Evolutionary conservation across 495 filamentous ascomycete species (phyloP).

Genomic region (Xylaria acuta): DNA sequence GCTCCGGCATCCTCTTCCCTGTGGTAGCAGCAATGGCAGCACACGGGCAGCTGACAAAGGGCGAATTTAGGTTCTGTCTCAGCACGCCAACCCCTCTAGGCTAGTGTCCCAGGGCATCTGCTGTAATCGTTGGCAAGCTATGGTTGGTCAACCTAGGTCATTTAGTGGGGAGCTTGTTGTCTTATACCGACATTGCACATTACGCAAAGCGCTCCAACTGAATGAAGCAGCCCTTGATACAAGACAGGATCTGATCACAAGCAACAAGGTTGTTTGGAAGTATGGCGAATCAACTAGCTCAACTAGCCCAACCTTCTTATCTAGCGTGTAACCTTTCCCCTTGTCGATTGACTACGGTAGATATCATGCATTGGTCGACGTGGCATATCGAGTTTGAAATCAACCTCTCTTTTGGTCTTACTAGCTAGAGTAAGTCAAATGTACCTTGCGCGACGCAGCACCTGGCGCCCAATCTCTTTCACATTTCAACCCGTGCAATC

Average conservation of each 20-base stretch:
- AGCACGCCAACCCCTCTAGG: slow-evolving; percentile 1
- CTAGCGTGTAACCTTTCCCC: neutral
- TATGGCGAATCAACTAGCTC: neutral
- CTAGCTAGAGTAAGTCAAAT: neutral
- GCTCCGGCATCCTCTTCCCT: neutral
- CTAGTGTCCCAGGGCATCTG: neutral
- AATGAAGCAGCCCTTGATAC: neutral
- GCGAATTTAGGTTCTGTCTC: neutral
- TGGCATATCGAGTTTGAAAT: neutral
- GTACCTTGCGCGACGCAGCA: too few species aligned
- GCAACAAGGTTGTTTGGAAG: neutral
- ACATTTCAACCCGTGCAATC: neutral
- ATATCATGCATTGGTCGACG: neutral
- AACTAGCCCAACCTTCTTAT: too few species aligned
- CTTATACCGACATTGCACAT: neutral
- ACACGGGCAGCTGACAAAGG: slow-evolving; percentile 2
- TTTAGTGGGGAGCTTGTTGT: neutral
- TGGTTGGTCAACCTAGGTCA: slow-evolving; percentile 15
- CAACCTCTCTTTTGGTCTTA: neutral
- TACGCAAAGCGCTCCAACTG: neutral
- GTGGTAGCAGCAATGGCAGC: slow-evolving; percentile 6
- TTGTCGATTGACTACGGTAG: neutral
- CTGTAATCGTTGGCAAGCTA: slow-evolving; percentile 19
- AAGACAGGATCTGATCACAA: neutral
- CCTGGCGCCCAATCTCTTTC: neutral